Percentiles rank a stretch among this genome's conserved stretches.
These are phyloP conservation scores for Cladosporium cucumerinum DNA, from an alignment of 2,329 filamentous ascomycete genomes.

Conservation along the genomic window DNA sequence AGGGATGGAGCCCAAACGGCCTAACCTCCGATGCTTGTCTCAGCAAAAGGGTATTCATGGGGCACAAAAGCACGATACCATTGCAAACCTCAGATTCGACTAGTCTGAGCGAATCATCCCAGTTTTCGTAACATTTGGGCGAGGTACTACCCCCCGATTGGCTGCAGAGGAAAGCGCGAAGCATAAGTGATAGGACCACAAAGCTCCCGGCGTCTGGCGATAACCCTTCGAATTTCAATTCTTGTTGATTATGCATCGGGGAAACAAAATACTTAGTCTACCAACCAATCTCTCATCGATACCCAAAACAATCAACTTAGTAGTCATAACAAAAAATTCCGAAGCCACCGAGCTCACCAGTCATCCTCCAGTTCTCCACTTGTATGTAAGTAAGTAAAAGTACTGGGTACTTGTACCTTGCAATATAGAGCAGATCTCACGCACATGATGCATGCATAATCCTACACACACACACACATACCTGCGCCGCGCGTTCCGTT, in stretches of 20 bases:
- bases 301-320: conserved; percentile 8
- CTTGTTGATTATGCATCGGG: background rate
- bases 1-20: background rate
- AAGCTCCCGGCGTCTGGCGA: conserved; percentile 11
- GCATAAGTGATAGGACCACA: conserved; percentile 14
- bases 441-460: conserved; percentile 1
- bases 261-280: background rate
- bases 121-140: conserved; percentile 8
- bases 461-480: background rate
- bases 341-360: background rate
- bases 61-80: background rate
- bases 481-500: conserved; percentile 9
- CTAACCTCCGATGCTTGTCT: conserved; percentile 3
- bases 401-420: conserved; percentile 3
- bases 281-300: conserved; percentile 8
- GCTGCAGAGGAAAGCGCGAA: conserved; percentile 2
- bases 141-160: conserved; percentile 8
- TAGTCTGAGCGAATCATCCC: conserved; percentile 11
- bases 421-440: conserved; percentile 5
- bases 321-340: background rate
- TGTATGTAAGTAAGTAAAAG: background rate
- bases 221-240: background rate
- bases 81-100: conserved; percentile 2
- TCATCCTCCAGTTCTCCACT: background rate
- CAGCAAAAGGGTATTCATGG: background rate